These are phyloP conservation scores for Beauveria varroae DNA, from an alignment of 2,329 filamentous ascomycete species.

Conservation along the genomic window DNA sequence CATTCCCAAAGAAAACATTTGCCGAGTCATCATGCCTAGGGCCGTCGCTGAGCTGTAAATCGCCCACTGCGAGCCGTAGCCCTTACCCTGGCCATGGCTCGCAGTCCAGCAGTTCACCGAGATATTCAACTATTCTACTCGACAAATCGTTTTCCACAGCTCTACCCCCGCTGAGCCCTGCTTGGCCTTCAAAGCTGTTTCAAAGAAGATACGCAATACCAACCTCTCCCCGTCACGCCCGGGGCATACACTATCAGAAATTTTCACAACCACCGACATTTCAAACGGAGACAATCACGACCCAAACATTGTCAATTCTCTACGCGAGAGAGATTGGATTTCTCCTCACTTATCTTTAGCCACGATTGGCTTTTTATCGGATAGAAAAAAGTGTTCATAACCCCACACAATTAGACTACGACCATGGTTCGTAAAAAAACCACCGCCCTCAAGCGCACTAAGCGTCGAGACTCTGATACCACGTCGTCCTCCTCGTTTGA, in stretches of 20 bases:
- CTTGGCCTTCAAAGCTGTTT: constrained; percentile 3
- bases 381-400: constrained; percentile 8
- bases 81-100: constrained; percentile 43
- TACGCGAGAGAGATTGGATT: background rate
- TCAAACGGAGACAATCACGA: background rate
- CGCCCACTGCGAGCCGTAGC: constrained; percentile 63
- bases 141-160: constrained; percentile 51
- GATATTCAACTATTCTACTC: constrained; percentile 52
- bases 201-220: background rate
- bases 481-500: constrained; percentile 47
- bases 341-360: background rate
- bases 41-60: constrained; percentile 89
- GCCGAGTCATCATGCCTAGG: constrained; percentile 66
- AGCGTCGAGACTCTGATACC: constrained; percentile 42
- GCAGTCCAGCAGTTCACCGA: constrained; percentile 86
- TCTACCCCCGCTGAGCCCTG: constrained; percentile 27
- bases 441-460: constrained; percentile 36
- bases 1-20: constrained; percentile 41
- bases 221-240: constrained; percentile 5
- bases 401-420: constrained; percentile 14
- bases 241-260: background rate
- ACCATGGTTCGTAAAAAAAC: constrained; percentile 44
- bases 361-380: background rate
- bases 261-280: background rate
- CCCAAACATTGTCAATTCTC: background rate